Evolutionary conservation across 108 stramenopile genomes (phyloP).

Genomic region (Epithemia pelagica): DNA sequence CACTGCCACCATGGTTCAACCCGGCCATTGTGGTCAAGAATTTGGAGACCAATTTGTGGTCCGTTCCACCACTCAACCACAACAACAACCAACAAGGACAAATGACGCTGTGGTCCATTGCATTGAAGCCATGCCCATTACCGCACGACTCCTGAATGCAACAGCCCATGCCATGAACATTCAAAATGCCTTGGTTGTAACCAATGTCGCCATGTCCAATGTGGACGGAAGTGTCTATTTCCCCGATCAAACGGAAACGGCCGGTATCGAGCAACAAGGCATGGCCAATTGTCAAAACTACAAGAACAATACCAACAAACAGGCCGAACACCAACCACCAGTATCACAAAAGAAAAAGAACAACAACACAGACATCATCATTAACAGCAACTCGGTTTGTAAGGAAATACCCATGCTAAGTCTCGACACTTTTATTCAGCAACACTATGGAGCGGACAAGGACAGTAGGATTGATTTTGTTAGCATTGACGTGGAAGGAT

Average conservation of each 20-base stretch:
- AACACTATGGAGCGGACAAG: neutral
- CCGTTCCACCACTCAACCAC: neutral
- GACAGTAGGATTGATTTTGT: slow-evolving; percentile 15
- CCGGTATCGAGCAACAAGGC: slow-evolving; percentile 25
- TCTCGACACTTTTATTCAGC: slow-evolving; percentile 18
- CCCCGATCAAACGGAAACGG: slow-evolving; percentile 14
- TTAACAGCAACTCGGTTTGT: no score
- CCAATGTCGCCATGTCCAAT: slow-evolving; percentile 34
- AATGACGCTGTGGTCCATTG: slow-evolving; percentile 26
- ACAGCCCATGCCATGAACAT: slow-evolving; percentile 12
- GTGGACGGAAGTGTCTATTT: slow-evolving; percentile 19
- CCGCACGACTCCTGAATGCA: slow-evolving; percentile 13
- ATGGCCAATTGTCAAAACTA: slow-evolving; percentile 17
- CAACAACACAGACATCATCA: no score
- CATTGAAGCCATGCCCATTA: slow-evolving; percentile 56
- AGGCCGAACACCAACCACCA: neutral
- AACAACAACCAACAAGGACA: no score
- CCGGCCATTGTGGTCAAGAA: slow-evolving; percentile 12
- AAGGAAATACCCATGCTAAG: slow-evolving; percentile 22
- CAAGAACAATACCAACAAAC: neutral
- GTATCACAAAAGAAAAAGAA: no score
- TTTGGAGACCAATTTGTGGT: neutral
- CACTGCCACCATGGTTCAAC: neutral
- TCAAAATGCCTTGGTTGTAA: slow-evolving; percentile 22
- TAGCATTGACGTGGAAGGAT: slow-evolving; percentile 50